Conservation (phyloP, 73 alveolate genomes). For the Tetrahymena thermophila region DNA sequence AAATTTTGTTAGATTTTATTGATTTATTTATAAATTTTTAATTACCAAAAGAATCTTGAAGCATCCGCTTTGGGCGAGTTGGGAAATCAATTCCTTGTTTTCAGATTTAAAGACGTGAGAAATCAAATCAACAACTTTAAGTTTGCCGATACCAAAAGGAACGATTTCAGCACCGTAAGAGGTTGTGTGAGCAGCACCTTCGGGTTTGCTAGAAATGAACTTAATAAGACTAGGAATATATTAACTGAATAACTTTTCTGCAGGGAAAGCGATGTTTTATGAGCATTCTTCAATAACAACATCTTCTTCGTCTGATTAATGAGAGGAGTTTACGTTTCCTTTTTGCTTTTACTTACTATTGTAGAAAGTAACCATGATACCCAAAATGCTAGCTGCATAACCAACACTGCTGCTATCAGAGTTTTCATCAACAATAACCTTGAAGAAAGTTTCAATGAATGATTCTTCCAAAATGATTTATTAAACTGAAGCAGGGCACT, state of each 20-base stretch:
- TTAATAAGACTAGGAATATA: not conserved
- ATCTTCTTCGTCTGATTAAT: not conserved
- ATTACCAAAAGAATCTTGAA: not conserved
- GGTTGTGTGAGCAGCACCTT: not conserved
- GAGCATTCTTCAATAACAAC: not conserved
- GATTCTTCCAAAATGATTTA: not conserved
- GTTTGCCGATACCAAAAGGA: not conserved
- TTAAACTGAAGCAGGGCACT: not conserved
- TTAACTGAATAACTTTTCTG: not conserved
- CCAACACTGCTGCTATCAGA: not conserved
- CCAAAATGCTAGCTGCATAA: not conserved
- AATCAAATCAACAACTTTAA: not conserved
- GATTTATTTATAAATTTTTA: not conserved
- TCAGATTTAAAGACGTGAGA: not conserved
- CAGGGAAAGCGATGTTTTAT: not conserved
- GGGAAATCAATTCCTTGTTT: not conserved
- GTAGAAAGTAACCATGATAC: not conserved
- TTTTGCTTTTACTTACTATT: not conserved
- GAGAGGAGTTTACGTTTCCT: not conserved
- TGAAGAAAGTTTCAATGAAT: not conserved
- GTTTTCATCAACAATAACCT: not conserved
- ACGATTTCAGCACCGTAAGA: constrained; percentile 2
- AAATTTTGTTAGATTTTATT: not conserved
- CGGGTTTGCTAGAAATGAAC: not conserved
- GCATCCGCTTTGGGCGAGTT: not conserved